Conservation (phyloP, 2,329 filamentous ascomycete genomes). For the Tolypocladium pustulatum region DNA sequence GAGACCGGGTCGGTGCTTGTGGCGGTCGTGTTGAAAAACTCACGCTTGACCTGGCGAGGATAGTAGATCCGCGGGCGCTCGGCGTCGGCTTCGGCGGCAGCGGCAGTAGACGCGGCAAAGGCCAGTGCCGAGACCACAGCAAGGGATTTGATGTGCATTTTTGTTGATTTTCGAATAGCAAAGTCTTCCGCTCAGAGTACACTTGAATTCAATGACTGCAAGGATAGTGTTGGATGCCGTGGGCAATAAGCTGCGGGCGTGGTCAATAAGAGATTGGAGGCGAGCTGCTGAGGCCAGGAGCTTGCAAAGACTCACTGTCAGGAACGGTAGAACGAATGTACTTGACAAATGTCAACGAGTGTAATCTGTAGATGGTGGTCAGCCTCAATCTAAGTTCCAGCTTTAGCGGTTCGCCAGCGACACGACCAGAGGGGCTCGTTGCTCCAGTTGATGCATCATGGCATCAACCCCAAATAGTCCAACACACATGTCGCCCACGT, state of each 20-base stretch:
- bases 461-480: background rate
- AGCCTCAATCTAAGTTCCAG: background rate
- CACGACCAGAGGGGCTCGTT: background rate
- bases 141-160: slow-evolving; percentile 38
- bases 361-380: slow-evolving; percentile 20
- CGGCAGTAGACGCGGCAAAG: slow-evolving; percentile 36
- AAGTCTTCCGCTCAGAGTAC: background rate
- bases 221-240: slow-evolving; percentile 4
- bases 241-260: slow-evolving; percentile 2
- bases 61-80: slow-evolving; percentile 45
- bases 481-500: background rate
- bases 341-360: slow-evolving; percentile 47
- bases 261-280: background rate
- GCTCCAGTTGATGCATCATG: background rate
- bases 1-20: slow-evolving; percentile 15
- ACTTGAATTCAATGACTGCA: slow-evolving; percentile 6
- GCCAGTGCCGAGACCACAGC: slow-evolving; percentile 31
- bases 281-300: background rate
- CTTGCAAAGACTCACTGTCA: slow-evolving; percentile 30
- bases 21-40: slow-evolving; percentile 32
- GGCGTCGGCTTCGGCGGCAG: slow-evolving; percentile 29
- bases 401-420: background rate
- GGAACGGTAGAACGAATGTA: slow-evolving; percentile 45
- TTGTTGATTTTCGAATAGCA: slow-evolving; percentile 9
- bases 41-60: slow-evolving; percentile 44